Conservation (phyloP, 306 rosid genomes). For the Pyrus betulifolia region DNA sequence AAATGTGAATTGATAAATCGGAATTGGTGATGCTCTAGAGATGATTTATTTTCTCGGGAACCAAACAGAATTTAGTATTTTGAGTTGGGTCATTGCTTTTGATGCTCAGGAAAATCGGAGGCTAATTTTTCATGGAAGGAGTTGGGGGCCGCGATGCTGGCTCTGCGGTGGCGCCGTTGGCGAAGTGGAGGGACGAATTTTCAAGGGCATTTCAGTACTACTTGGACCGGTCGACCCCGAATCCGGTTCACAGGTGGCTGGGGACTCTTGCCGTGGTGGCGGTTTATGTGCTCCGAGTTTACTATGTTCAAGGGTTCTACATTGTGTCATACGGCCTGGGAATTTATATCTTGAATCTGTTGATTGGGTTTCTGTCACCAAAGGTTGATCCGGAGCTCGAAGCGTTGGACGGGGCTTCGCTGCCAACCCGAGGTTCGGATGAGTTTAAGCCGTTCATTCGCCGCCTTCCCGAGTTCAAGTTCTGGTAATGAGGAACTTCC, state of each 20-base stretch:
- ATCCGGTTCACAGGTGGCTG: slow-evolving; percentile 53
- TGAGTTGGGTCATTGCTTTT: background rate
- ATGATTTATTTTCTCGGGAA: background rate
- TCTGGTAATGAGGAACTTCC: slow-evolving; percentile 40
- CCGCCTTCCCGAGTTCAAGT: slow-evolving; percentile 73
- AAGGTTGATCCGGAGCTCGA: slow-evolving; percentile 67
- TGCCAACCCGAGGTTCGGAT: slow-evolving; percentile 57
- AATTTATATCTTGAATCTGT: slow-evolving; percentile 52
- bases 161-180: slow-evolving; percentile 38
- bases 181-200: slow-evolving; percentile 50
- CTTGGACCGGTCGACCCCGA: slow-evolving; percentile 58
- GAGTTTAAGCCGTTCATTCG: slow-evolving; percentile 70
- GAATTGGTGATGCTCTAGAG: background rate
- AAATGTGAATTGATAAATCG: background rate
- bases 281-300: slow-evolving; percentile 48
- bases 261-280: slow-evolving; percentile 41
- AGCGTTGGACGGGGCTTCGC: slow-evolving; percentile 48
- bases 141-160: slow-evolving; percentile 35
- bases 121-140: slow-evolving; percentile 40
- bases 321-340: slow-evolving; percentile 59
- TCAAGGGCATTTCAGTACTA: slow-evolving; percentile 43
- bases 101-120: slow-evolving; percentile 11
- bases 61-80: background rate
- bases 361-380: slow-evolving; percentile 64
- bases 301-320: slow-evolving; percentile 51